These are phyloP conservation scores for Diaporthe ilicicola DNA, from an alignment of 2,329 filamentous ascomycete species.

Conservation along the genomic window DNA sequence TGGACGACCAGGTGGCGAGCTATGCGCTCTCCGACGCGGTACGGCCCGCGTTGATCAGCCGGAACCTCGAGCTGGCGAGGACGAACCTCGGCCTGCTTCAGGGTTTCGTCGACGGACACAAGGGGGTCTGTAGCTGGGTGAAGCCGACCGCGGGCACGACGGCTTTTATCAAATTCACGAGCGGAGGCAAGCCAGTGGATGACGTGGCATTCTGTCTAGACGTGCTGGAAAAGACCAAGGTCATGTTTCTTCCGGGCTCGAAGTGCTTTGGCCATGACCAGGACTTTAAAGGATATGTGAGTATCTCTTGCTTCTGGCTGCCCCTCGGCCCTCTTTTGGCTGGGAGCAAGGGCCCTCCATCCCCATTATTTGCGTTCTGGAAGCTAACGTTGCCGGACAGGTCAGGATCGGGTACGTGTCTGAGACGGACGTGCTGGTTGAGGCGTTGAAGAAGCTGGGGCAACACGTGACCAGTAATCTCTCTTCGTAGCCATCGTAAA, in stretches of 20 bases:
- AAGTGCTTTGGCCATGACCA: slow-evolving; percentile 73
- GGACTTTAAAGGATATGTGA: slow-evolving; percentile 77
- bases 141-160: slow-evolving; percentile 83
- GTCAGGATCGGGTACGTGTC: slow-evolving; percentile 77
- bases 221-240: slow-evolving; percentile 73
- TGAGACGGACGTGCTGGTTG: slow-evolving; percentile 72
- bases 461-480: slow-evolving; percentile 49
- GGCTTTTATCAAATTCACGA: slow-evolving; percentile 76
- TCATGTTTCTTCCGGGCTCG: slow-evolving; percentile 78
- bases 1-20: slow-evolving; percentile 81
- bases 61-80: slow-evolving; percentile 73
- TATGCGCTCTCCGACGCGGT: slow-evolving; percentile 71
- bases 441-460: slow-evolving; percentile 65
- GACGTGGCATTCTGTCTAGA: slow-evolving; percentile 77
- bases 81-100: slow-evolving; percentile 74
- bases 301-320: background rate
- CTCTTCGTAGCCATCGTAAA: slow-evolving; percentile 1
- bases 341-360: background rate
- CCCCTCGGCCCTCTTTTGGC: background rate
- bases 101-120: slow-evolving; percentile 71
- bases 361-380: background rate
- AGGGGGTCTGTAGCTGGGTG: slow-evolving; percentile 72
- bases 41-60: slow-evolving; percentile 43
- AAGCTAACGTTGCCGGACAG: background rate
- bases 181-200: slow-evolving; percentile 68